Base-by-base conservation (phyloP, 2,329 filamentous ascomycete genomes). In the Fusarium sp. region DNA sequence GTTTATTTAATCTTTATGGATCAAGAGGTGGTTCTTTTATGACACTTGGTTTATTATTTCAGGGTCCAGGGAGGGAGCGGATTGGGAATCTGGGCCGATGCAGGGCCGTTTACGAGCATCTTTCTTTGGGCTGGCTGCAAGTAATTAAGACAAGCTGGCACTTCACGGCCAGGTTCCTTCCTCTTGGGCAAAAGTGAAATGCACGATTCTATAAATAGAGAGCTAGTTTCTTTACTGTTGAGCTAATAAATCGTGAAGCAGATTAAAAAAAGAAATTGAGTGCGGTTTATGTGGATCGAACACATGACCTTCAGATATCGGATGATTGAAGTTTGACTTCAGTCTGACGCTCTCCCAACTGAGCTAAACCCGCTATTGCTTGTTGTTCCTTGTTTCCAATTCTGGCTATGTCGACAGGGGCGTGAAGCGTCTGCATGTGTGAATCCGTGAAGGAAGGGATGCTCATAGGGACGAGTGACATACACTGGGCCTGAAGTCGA, bases 281-380 rank as follows among this genome's bases (percentile, higher is more conserved):
- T 78, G 77, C 77, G 77, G 77, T 73, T 78, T 78, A 50, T 78
- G 77, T 78, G 77, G 77, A 78, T 78, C 77, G 77, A 78, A 78
- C 77, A 78, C 77, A 78, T 47, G 77, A 78, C 77, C 77, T 78
- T 78, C 77, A 78, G 77, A 78, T 78, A 63, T 74, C 74, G 67
- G 52, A 64, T 70, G 70, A 52, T 69, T 62, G 68, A 78, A 77
- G 29, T 31, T 31, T 31, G 29, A 31, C 29, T 31, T 31, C 29
- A 31, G 29, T 31, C 29, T 31, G 29, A 76, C 77, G 76, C 74
- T 78, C 77, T 78, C 77, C 77, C 77, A 79, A 79, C 77, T 78
- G 77, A 79, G 77, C 77, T 79, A 79, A 79, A 79, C 77, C 77
- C 77, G 77, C 77, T 71, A 5, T 61, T 73, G 31, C 18, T 70